Conservation (phyloP, 805 yeast species). For the Yamadazyma nakazawae region DNA sequence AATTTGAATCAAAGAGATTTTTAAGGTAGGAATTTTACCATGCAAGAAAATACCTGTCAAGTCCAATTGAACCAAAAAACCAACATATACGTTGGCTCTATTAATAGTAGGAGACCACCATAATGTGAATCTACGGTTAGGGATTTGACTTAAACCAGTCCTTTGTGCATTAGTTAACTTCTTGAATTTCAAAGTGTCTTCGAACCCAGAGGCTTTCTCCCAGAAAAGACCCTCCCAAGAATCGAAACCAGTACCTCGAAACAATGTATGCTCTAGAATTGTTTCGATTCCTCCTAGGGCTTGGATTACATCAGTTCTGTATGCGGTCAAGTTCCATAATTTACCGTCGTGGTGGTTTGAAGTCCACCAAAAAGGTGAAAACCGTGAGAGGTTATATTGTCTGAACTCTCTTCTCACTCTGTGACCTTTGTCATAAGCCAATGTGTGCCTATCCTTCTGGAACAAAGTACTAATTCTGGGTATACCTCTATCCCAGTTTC, state of each 20-base stretch:
- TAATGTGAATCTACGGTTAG: conserved; percentile 91
- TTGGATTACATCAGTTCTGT: conserved; percentile 93
- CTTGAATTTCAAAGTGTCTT: conserved; percentile 90
- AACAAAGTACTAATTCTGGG: conserved; percentile 94
- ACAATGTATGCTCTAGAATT: conserved; percentile 88
- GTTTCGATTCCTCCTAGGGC: conserved; percentile 97
- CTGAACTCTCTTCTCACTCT: conserved; percentile 77
- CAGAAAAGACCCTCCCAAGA: conserved; percentile 99
- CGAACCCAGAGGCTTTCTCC: conserved; percentile 98
- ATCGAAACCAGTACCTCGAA: conserved; percentile 95
- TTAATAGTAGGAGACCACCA: conserved; percentile 99
- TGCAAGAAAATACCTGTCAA: conserved; percentile 95
- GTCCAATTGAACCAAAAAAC: conserved; percentile 93
- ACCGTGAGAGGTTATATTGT: conserved; percentile 65
- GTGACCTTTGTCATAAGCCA: conserved; percentile 94
- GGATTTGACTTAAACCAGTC: conserved; percentile 95
- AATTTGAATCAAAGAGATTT: conserved; percentile 91
- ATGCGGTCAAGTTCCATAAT: conserved; percentile 89
- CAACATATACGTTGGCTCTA: conserved; percentile 96
- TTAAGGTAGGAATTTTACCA: conserved; percentile 96
- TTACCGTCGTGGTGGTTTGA: conserved; percentile 91
- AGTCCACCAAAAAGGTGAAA: conserved; percentile 97
- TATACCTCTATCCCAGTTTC: conserved; percentile 93
- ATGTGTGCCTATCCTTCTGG: conserved; percentile 90
- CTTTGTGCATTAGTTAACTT: conserved; percentile 97